These are phyloP conservation scores for Malassezia sympodialis DNA, from an alignment of 1,284 basidiomycete genomes.

Conservation along the genomic window DNA sequence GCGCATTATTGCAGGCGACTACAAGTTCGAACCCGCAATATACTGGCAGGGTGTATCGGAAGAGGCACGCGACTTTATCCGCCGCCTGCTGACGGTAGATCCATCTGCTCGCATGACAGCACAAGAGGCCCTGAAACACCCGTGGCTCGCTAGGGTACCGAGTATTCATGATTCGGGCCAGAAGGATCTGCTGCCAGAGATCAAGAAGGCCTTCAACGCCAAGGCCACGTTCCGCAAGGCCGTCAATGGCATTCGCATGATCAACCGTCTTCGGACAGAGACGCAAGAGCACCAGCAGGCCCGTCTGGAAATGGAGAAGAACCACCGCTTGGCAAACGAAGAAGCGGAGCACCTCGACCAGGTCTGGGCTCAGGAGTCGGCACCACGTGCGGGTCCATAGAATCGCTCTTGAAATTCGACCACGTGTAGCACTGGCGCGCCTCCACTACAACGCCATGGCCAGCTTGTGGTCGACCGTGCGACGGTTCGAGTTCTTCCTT, in stretches of 20 bases:
- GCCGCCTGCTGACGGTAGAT: conserved; percentile 38
- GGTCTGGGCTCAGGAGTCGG: conserved; percentile 16
- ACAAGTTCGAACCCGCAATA: conserved; percentile 38
- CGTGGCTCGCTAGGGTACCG: conserved; percentile 26
- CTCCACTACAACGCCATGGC: background rate
- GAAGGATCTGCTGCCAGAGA: conserved; percentile 43
- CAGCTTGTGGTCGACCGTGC: background rate
- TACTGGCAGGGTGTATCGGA: conserved; percentile 43
- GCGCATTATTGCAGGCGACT: conserved; percentile 44
- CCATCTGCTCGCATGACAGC: conserved; percentile 35
- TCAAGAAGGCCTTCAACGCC: conserved; percentile 47
- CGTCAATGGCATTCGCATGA: conserved; percentile 41
- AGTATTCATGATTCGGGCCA: conserved; percentile 16
- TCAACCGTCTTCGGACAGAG: conserved; percentile 28
- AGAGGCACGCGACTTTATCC: conserved; percentile 41
- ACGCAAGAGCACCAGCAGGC: conserved; percentile 19
- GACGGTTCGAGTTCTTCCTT: conserved; percentile 50
- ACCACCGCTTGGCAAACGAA: conserved; percentile 11
- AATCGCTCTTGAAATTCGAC: background rate
- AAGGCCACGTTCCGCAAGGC: conserved; percentile 44
- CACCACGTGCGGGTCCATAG: background rate
- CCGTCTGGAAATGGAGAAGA: conserved; percentile 13
- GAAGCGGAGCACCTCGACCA: conserved; percentile 27
- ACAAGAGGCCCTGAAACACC: conserved; percentile 32
- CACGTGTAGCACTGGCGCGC: background rate